Percentiles rank a stretch among this genome's conserved stretches.
These are phyloP conservation scores for Solanum sitiens DNA, from an alignment of 257 asterid genomes.

Conservation along the genomic window DNA sequence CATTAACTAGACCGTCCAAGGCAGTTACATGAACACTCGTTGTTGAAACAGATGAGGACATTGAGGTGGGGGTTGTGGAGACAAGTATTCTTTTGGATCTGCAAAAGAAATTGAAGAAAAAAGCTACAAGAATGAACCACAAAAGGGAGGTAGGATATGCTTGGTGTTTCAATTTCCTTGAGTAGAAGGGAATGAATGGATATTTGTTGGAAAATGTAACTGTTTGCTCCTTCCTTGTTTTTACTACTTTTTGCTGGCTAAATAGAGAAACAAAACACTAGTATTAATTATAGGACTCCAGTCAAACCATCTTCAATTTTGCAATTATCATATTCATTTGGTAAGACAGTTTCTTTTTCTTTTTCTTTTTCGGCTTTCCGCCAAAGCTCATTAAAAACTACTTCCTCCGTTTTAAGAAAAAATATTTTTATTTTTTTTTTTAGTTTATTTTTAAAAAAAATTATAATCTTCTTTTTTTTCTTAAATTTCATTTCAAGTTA, in stretches of 20 bases:
- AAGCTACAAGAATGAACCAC: background rate
- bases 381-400: too few species aligned
- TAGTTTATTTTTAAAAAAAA: too few species aligned
- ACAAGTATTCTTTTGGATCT: background rate
- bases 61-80: background rate
- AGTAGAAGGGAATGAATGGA: background rate
- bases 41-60: conserved; percentile 18
- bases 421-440: too few species aligned
- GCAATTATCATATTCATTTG: background rate
- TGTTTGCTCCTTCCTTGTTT: background rate
- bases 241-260: background rate
- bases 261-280: background rate
- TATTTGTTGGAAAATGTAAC: background rate
- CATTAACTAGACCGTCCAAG: conserved; percentile 83
- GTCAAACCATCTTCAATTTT: background rate
- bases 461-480: too few species aligned
- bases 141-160: background rate
- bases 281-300: background rate
- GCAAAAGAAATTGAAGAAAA: too few species aligned
- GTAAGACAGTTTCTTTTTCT: too few species aligned
- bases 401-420: too few species aligned
- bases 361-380: too few species aligned
- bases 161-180: background rate
- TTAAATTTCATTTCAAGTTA: too few species aligned
- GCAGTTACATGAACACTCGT: conserved; percentile 93